Conservation (phyloP, 495 filamentous ascomycete genomes). For the Neurospora sp. region DNA sequence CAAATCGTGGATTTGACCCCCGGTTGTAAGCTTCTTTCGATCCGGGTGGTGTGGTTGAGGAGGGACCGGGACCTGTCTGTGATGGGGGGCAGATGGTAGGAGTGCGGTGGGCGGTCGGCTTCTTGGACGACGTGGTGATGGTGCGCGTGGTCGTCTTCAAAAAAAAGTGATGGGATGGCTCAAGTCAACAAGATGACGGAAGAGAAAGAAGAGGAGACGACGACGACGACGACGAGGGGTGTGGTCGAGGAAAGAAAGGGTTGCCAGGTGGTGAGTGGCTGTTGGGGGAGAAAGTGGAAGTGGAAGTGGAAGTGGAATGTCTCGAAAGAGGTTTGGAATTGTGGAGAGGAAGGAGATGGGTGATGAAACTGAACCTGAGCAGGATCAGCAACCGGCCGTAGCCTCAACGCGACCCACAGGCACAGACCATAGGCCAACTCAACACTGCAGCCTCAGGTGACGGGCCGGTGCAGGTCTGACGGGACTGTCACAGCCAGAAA, state of each 20-base stretch:
- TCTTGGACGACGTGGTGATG: not conserved
- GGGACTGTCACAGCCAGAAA: not conserved
- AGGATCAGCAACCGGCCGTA: constrained; percentile 12
- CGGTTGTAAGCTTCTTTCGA: not conserved
- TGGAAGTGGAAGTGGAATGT: constrained; percentile 11
- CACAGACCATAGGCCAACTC: not conserved
- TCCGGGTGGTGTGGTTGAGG: not conserved
- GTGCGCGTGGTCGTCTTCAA: not conserved
- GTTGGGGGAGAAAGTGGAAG: constrained; percentile 6
- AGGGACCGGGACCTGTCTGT: not conserved
- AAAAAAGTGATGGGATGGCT: not conserved
- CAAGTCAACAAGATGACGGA: not conserved
- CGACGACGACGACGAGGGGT: not conserved
- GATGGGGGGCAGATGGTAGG: not conserved
- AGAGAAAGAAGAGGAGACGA: not conserved
- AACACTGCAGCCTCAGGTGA: not conserved
- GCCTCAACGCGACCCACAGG: constrained; percentile 6
- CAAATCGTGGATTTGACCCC: not conserved
- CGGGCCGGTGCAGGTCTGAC: not conserved
- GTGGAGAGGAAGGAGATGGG: constrained; percentile 15
- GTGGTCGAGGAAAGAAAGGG: not conserved
- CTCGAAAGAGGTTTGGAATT: constrained; percentile 20
- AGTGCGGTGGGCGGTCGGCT: not conserved
- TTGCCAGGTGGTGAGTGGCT: not conserved
- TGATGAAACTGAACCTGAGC: constrained; percentile 19